Evolutionary conservation across 1,284 basidiomycete species (phyloP), one percentile per base, ranked within the genome.

Genomic region (Mycena sp.): DNA sequence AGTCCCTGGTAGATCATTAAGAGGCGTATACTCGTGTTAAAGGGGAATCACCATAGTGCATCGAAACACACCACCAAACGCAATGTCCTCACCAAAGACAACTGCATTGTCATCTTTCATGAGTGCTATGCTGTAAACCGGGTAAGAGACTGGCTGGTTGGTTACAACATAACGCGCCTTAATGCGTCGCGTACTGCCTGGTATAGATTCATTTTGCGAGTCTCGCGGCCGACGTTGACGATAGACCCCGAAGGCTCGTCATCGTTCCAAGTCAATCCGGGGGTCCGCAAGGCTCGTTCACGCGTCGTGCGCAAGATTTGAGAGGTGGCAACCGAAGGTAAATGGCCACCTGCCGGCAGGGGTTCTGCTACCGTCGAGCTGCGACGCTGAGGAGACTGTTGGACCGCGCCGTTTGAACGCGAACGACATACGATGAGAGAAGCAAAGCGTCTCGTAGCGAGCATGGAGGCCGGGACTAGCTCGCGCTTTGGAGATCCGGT

Each of bases 41-140:
- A n/a, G n/a, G n/a, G n/a, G n/a, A n/a, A n/a, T n/a, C n/a, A 90
- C 90, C 91, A 92, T 91, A 0, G 91, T 92, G 67, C 91, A 94
- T 61, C 95, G 85, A 74, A 98, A 98, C 4, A 98, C 96, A 6
- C 96, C 95, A 17, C 95, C 95, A 68, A 97, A 97, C 2, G 92
- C 91, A 48, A 97, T 94, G 69, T 97, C 95, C 74, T 88, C 95
- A n/a, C 96, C 96, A 72, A 98, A 98, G 0, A 98, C 89, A 11
- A 96, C 89, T 0, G 96, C 88, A 48, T 82, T 92, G 44, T 95
- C 91, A 72, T 98, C 95, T 70, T 92, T 94, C 43, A 83, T 80
- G n/a, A 97, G 76, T 3, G 91, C 92, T 61, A 91, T 93, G 57
- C 94, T 94, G 67, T n/a, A 50, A 50, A 37, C 60, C 61, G 40